Conservation (phyloP, 78 protist genomes). For the Dictyostelium capitatum region DNA sequence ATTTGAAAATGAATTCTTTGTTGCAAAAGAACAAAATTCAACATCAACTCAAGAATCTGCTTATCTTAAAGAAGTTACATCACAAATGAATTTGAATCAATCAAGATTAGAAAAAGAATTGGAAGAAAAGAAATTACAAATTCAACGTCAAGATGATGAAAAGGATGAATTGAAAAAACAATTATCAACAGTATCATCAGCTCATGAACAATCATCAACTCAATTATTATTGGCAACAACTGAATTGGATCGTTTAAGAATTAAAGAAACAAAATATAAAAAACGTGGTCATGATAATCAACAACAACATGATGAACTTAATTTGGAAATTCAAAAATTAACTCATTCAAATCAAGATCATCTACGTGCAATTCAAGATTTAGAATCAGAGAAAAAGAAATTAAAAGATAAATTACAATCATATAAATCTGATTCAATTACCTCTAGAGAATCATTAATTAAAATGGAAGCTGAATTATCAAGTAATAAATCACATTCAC, state of each 20-base stretch:
- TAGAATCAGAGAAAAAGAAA: constrained; percentile 32
- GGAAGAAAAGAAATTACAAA: constrained; percentile 43
- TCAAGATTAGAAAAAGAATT: constrained; percentile 41
- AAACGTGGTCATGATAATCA: background rate
- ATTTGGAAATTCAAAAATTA: constrained; percentile 9
- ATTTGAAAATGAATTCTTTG: constrained; percentile 79
- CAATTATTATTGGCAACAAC: background rate
- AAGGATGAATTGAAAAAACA: constrained; percentile 3
- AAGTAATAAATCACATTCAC: background rate
- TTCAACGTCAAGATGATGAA: constrained; percentile 32
- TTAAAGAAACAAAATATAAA: background rate
- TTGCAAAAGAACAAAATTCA: constrained; percentile 42
- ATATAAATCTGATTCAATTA: constrained; percentile 12
- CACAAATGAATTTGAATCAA: constrained; percentile 71
- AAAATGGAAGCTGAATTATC: constrained; percentile 62
- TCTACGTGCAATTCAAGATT: background rate
- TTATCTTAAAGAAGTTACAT: constrained; percentile 60
- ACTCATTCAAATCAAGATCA: background rate
- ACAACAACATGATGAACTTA: constrained; percentile 5
- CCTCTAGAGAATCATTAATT: background rate
- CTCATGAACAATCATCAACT: background rate
- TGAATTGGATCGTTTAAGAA: constrained; percentile 12
- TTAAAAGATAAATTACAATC: constrained; percentile 18
- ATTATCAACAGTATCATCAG: background rate
- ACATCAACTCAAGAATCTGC: constrained; percentile 37